Percentiles rank a stretch among this genome's conserved stretches.
Conservation (phyloP, 129 eudicot species). For the Escallonia herrerae region DNA sequence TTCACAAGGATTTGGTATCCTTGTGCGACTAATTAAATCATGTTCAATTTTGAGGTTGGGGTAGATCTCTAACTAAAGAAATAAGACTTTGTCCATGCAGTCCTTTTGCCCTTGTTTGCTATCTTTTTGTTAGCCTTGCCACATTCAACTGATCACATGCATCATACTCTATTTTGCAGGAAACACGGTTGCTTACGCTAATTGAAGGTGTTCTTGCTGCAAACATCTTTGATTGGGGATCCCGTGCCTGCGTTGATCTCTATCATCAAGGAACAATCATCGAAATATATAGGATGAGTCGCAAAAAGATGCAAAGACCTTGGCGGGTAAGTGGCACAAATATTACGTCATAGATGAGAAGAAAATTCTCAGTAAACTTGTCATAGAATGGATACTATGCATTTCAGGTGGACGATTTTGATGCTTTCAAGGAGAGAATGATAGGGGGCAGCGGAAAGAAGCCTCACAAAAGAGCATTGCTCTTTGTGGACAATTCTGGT, state of each 20-base stretch:
- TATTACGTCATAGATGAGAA: not conserved
- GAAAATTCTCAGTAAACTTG: too few relatives aligned
- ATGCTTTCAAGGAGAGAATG: conserved; percentile 67
- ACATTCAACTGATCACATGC: conserved; percentile 1
- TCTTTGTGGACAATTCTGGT: conserved; percentile 96
- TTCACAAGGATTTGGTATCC: too few relatives aligned
- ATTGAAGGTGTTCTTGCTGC: conserved; percentile 99
- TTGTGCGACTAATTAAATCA: too few relatives aligned
- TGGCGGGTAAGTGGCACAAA: conserved; percentile 67
- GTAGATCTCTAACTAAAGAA: not conserved
- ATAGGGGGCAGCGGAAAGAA: conserved; percentile 53
- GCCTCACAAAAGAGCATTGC: conserved; percentile 81
- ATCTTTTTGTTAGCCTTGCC: not conserved
- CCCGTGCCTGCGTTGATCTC: conserved; percentile 98
- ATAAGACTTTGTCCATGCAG: not conserved
- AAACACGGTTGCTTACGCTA: conserved; percentile 66
- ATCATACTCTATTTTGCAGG: conserved; percentile 28
- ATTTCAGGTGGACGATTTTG: conserved; percentile 88
- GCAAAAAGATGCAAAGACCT: conserved; percentile 95
- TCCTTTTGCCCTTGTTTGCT: not conserved
- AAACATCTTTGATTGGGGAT: conserved; percentile 99
- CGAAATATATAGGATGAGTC: conserved; percentile 98
- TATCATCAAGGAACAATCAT: conserved; percentile 93
- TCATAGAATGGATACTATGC: not conserved
- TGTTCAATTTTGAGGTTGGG: not conserved